phyloP scores from a whole-genome alignment of 805 yeast species.

The Starmerella floris region DNA sequence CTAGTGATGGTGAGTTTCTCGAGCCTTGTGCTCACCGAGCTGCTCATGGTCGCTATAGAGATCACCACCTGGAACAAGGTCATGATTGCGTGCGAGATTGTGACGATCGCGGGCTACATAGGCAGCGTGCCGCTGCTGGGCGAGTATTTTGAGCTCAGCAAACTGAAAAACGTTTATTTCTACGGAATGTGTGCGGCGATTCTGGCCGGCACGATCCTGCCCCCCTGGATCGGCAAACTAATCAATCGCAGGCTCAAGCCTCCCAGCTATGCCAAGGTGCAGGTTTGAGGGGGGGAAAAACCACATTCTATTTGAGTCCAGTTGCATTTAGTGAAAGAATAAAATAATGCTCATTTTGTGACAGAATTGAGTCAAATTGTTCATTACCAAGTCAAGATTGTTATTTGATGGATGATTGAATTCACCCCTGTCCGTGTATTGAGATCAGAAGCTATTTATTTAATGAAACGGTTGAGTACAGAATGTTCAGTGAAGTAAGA shows the following conservation, averaged over 20 bases:
- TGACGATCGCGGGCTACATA: constrained; percentile 53
- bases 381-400: background rate
- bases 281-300: constrained; percentile 23
- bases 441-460: too few species aligned
- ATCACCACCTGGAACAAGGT: constrained; percentile 79
- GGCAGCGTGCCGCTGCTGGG: constrained; percentile 69
- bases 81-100: constrained; percentile 60
- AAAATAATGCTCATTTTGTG: background rate
- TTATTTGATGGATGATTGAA: too few species aligned
- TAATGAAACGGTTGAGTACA: too few species aligned
- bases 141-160: constrained; percentile 72
- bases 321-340: background rate
- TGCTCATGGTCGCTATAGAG: constrained; percentile 85
- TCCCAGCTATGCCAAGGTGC: constrained; percentile 94
- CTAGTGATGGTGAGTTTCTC: constrained; percentile 85
- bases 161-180: constrained; percentile 44
- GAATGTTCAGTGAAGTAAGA: too few species aligned
- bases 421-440: too few species aligned
- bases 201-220: constrained; percentile 58
- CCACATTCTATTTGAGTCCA: background rate
- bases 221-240: constrained; percentile 77
- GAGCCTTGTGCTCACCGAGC: constrained; percentile 67
- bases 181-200: constrained; percentile 58
- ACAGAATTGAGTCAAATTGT: background rate
- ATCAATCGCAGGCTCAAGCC: constrained; percentile 69